phyloP scores from a whole-genome alignment of 129 eudicot species.

The Tanacetum coccineum region DNA sequence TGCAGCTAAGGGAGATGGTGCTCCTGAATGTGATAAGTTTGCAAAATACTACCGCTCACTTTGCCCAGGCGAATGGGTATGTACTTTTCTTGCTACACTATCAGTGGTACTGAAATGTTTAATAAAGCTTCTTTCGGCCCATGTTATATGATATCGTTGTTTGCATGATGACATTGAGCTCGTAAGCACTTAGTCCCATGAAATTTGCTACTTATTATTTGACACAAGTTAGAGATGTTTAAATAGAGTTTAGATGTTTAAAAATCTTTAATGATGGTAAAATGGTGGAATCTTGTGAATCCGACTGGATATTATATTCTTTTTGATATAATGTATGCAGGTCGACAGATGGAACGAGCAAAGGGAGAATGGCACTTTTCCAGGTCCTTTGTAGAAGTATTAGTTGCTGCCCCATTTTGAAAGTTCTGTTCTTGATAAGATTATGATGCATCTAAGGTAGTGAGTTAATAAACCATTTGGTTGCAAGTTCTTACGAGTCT shows the following conservation, averaged over 20 bases:
- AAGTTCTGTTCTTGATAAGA: too few species aligned
- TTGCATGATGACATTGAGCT: too few species aligned
- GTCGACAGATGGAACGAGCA: constrained; percentile 83
- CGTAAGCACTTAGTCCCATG: too few species aligned
- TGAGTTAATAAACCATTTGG: background rate
- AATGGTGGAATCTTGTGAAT: too few species aligned
- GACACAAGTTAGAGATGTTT: background rate
- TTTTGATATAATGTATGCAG: constrained; percentile 39
- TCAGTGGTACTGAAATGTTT: background rate
- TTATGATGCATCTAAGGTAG: background rate
- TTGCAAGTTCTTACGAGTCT: background rate
- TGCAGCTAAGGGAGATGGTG: constrained; percentile 89
- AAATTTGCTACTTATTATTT: background rate
- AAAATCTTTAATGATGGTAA: too few species aligned
- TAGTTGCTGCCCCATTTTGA: background rate
- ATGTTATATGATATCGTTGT: too few species aligned
- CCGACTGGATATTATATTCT: background rate
- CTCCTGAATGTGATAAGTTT: constrained; percentile 83
- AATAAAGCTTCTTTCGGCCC: background rate
- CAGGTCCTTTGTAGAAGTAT: constrained; percentile 62
- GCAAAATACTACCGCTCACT: constrained; percentile 90
- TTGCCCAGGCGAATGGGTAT: constrained; percentile 98
- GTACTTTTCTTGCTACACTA: background rate
- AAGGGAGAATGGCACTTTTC: constrained; percentile 82
- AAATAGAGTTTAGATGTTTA: too few species aligned